These are phyloP conservation scores for Fusarium sp. DNA, from an alignment of 2,329 filamentous ascomycete species.

Conservation along the genomic window DNA sequence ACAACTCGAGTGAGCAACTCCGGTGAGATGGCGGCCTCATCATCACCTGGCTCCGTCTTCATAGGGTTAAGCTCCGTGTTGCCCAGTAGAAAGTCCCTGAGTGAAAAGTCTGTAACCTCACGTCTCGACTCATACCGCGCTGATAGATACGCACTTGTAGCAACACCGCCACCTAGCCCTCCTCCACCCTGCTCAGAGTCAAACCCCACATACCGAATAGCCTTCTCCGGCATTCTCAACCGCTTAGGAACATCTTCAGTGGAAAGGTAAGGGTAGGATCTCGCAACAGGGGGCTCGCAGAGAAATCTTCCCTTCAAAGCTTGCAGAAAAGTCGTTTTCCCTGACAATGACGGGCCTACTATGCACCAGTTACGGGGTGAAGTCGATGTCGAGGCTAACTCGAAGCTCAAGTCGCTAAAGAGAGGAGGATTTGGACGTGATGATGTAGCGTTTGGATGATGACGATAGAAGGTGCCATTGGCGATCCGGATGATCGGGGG, in stretches of 20 bases:
- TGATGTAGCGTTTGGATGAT: conserved; percentile 67
- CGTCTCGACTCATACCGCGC: conserved; percentile 89
- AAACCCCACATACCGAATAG: conserved; percentile 92
- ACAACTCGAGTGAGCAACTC: conserved; percentile 70
- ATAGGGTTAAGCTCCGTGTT: conserved; percentile 84
- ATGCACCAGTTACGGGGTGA: conserved; percentile 79
- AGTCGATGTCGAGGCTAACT: conserved; percentile 66
- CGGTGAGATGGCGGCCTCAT: conserved; percentile 59
- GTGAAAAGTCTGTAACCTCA: conserved; percentile 87
- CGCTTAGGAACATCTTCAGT: conserved; percentile 65
- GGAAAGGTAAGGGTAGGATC: conserved; percentile 81
- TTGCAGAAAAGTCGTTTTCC: conserved; percentile 85
- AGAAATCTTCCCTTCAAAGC: conserved; percentile 79
- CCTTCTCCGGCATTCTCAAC: conserved; percentile 68
- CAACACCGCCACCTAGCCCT: conserved; percentile 60
- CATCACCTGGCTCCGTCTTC: conserved; percentile 49
- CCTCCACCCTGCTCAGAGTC: conserved; percentile 72
- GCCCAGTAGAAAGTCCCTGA: conserved; percentile 81
- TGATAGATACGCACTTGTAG: conserved; percentile 82
- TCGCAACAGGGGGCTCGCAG: conserved; percentile 76
- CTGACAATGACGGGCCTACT: conserved; percentile 79
- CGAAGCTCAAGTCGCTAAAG: conserved; percentile 76
- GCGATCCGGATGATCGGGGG: conserved; percentile 74
- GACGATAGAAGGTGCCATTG: conserved; percentile 84
- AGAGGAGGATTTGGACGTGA: conserved; percentile 72